Base-by-base conservation (phyloP, 169 alveolate species). In the Hammondia hammondi region DNA sequence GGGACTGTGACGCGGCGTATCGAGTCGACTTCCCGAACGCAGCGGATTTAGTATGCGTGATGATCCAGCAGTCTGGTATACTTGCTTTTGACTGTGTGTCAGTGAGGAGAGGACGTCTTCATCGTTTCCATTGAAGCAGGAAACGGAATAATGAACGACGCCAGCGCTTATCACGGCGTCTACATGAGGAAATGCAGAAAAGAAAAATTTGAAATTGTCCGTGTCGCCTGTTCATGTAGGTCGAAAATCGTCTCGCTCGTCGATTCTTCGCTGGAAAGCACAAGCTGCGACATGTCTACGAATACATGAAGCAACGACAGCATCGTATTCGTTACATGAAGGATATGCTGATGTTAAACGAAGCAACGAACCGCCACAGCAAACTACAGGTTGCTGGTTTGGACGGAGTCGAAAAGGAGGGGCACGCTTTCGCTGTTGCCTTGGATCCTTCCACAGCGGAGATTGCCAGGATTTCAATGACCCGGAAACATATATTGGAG, bases 251-350 rank as follows among this genome's bases (percentile, higher is more conserved):
- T 3, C 35, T 89, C 52, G 93, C 93, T 35, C 84, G 92, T 10
- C 92, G 96, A n/a, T 94, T 94, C 91, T 94, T 90, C 43, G 35
- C 56, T 45, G 90, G 81, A 24, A 94, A 91, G 70, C 92, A 94
- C 91, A 39, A 37, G 77, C 52, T 94, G 56, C 73, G 77, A n/a
- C 88, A 39, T 39, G 88, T 94, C 14, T 94, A 91, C 70, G 91
- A 85, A 29, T 84, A 81, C 90, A 87, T 94, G 91, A 81, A 37
- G 84, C 84, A 56, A 9, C 45, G 84, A 37, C 39, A 48, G 21
- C 96, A 94, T 71, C 85, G 94, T 32, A 39, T 81, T 12, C 73
- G 92, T 2, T 94, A 94, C 46, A 90, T 90, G 95, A 37, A 92
- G 77, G 96, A 94, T 61, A 81, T 94, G 90, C 93, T 94, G 35